Base-by-base conservation (phyloP, 768 basidiomycete species). In the Boletus pseudo-olivaceus region DNA sequence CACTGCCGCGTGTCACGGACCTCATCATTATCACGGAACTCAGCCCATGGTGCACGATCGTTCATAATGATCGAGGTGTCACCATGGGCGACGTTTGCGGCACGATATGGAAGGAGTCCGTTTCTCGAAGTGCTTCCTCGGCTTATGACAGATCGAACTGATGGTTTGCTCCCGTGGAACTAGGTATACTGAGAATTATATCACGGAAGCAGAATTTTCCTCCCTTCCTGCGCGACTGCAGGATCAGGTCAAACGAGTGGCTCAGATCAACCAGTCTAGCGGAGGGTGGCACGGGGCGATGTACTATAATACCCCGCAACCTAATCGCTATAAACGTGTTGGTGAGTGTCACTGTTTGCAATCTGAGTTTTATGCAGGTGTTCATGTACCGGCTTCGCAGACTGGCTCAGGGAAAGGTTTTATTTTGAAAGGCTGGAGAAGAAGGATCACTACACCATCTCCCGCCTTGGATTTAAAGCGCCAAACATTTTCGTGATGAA, bases 401-500 rank as follows among this genome's bases (percentile, higher is more conserved):
- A 91, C 62, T 92, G 88, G 88, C 78, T 92, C 19, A 79, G 86
- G 41, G 90, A 91, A 51, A 77, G 79, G 50, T 75, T 79, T 20
- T 89, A 77, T 67, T 90, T 92, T 54, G 89, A 92, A 54, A 76
- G 78, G 15, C 61, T 93, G 52, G 59, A 59, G 11, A 81, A 76
- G 64, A 80, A 85, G 58, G 87, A 90, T 59, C 63, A 61, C 8
- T 92, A 91, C 60, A 74, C 78, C 2, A 59, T 70, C 27, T 66
- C 74, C 9, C 79, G 88, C 7, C 80, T 93, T 29, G 90, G 90
- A 2, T 93, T 82, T 71, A 79, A 76, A 51, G 90, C 90, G 3
- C 82, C 89, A 7, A 92, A 93, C 64, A 80, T 91, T 37, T 89
- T 89, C 65, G 76, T 90, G 37, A 82, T 92, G 85, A 77, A 78